phyloP scores from a whole-genome alignment of 1,284 basidiomycete genomes.

The Porodaedalea pini region DNA sequence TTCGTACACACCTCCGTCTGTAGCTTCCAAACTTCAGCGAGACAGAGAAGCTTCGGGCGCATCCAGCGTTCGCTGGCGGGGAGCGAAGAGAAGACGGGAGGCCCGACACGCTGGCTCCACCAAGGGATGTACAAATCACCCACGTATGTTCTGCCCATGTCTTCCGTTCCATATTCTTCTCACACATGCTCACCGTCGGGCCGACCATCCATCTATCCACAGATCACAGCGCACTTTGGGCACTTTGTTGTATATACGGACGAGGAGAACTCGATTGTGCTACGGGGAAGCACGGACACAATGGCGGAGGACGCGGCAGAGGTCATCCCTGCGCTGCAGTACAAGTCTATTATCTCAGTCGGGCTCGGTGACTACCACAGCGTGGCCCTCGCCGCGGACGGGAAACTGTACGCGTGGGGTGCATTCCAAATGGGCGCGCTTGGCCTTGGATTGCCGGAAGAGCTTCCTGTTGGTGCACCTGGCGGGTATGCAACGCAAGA shows the following conservation, averaged over 20 bases:
- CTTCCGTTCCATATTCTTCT: slow-evolving; percentile 1
- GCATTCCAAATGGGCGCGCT: slow-evolving; percentile 73
- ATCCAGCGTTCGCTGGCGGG: slow-evolving; percentile 39
- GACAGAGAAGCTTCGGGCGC: slow-evolving; percentile 42
- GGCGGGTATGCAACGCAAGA: slow-evolving; percentile 52
- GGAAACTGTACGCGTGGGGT: slow-evolving; percentile 85
- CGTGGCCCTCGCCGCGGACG: slow-evolving; percentile 75
- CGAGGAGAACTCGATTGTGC: slow-evolving; percentile 58
- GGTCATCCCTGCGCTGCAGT: slow-evolving; percentile 68
- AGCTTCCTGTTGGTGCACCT: slow-evolving; percentile 49
- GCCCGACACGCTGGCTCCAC: slow-evolving; percentile 33
- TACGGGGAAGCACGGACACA: slow-evolving; percentile 53
- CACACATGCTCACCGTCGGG: slow-evolving; percentile 4
- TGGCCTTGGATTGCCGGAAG: slow-evolving; percentile 71
- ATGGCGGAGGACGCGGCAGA: slow-evolving; percentile 45
- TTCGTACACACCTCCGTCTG: slow-evolving; percentile 28
- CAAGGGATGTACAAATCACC: slow-evolving; percentile 55
- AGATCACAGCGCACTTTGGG: slow-evolving; percentile 84
- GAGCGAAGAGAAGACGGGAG: slow-evolving; percentile 21
- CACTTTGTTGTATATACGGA: slow-evolving; percentile 82
- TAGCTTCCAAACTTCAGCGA: slow-evolving; percentile 70
- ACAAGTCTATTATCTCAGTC: slow-evolving; percentile 74
- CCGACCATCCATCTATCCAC: slow-evolving; percentile 28
- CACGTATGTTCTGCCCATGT: slow-evolving; percentile 48
- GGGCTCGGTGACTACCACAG: slow-evolving; percentile 88